Conservation (phyloP, 176 grass and related monocot genomes). For the Hsuehochloa calcarea region DNA sequence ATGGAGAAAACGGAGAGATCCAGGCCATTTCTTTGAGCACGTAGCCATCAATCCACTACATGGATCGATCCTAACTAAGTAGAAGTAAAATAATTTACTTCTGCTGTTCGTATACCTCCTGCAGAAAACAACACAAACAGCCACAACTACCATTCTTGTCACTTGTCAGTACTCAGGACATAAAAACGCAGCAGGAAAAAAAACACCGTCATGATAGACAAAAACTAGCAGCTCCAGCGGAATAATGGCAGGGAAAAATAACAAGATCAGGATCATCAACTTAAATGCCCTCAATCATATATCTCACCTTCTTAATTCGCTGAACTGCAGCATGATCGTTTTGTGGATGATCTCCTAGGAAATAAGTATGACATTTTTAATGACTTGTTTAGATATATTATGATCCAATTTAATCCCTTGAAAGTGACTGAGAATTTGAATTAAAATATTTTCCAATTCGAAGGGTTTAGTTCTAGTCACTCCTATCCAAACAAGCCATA, state of each 20-base stretch:
- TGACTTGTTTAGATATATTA: too few relatives aligned
- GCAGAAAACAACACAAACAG: conserved; percentile 32
- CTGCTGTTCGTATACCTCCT: conserved; percentile 96
- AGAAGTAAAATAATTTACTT: conserved; percentile 85
- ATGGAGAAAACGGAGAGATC: too few relatives aligned
- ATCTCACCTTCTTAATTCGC: conserved; percentile 80
- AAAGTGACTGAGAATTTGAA: too few relatives aligned
- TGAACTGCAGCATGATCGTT: conserved; percentile 77
- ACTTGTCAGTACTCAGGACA: neutral
- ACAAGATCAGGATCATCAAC: conserved; percentile 1
- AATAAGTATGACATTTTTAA: conserved; percentile 92
- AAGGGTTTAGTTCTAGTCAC: too few relatives aligned
- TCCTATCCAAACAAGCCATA: too few relatives aligned
- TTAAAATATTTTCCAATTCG: too few relatives aligned
- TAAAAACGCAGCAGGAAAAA: neutral
- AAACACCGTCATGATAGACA: neutral
- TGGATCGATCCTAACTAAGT: too few relatives aligned
- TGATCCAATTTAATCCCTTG: too few relatives aligned
- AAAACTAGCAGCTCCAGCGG: neutral
- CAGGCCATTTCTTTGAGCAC: too few relatives aligned
- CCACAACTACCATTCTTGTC: neutral
- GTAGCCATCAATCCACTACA: neutral
- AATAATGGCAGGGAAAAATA: neutral
- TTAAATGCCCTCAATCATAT: neutral
- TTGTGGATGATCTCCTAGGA: conserved; percentile 96